Evolutionary conservation across 2,329 filamentous ascomycete genomes (phyloP).

Genomic region (Fusarium nanum): DNA sequence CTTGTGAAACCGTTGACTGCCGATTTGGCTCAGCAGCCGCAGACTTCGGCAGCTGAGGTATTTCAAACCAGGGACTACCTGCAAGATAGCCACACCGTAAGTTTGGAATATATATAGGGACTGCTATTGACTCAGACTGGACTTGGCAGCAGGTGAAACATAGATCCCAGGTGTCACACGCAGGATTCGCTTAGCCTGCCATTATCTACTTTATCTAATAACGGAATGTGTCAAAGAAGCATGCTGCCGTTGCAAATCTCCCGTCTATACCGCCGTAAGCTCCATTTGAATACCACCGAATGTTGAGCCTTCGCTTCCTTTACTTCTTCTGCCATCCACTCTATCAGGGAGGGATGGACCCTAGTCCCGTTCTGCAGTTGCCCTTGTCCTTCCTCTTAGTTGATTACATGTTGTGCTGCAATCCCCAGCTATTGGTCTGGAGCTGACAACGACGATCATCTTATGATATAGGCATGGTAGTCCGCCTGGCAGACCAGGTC

Average conservation of each 20-base stretch:
- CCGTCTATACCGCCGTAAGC: slow-evolving; percentile 15
- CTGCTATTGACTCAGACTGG: slow-evolving; percentile 12
- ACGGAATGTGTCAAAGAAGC: background rate
- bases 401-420: slow-evolving; percentile 6
- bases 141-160: slow-evolving; percentile 16
- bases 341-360: slow-evolving; percentile 1
- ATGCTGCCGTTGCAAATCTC: slow-evolving; percentile 1
- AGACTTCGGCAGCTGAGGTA: slow-evolving; percentile 15
- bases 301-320: background rate
- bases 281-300: slow-evolving; percentile 5
- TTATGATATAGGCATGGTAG: slow-evolving; percentile 35
- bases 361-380: slow-evolving; percentile 14
- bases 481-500: slow-evolving; percentile 29
- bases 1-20: background rate
- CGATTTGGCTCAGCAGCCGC: slow-evolving; percentile 8
- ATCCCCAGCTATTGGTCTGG: slow-evolving; percentile 19
- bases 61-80: slow-evolving; percentile 11
- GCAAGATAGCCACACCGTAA: slow-evolving; percentile 26
- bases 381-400: slow-evolving; percentile 3
- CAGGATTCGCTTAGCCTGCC: background rate
- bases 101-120: slow-evolving; percentile 9
- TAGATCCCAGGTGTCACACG: slow-evolving; percentile 6
- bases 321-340: slow-evolving; percentile 4
- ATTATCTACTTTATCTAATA: slow-evolving; percentile 12
- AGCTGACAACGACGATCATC: slow-evolving; percentile 43